These are phyloP conservation scores for Hypomontagnella monticulosa DNA, from an alignment of 495 filamentous ascomycete species.

Conservation along the genomic window DNA sequence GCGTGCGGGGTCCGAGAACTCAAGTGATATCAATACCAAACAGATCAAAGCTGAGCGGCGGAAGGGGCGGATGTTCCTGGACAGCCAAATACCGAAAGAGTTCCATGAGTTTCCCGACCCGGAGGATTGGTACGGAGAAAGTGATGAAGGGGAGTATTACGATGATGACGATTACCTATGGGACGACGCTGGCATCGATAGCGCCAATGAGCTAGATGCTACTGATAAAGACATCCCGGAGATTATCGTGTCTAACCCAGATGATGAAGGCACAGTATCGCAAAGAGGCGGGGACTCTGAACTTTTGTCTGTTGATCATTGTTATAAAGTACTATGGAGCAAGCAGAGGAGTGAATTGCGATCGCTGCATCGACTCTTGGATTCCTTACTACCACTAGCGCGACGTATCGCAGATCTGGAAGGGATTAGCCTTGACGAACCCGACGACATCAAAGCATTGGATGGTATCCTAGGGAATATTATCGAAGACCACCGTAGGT, in stretches of 20 bases:
- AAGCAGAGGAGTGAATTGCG: slow-evolving; percentile 17
- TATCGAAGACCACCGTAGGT: slow-evolving; percentile 27
- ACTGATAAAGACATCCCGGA: background rate
- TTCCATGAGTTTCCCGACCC: slow-evolving; percentile 33
- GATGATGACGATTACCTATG: slow-evolving; percentile 10
- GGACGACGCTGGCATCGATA: slow-evolving; percentile 34
- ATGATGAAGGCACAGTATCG: background rate
- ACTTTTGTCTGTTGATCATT: slow-evolving; percentile 6
- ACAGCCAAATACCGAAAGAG: background rate
- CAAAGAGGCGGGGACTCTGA: background rate
- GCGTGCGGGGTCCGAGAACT: background rate
- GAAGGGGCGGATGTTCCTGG: slow-evolving; percentile 26
- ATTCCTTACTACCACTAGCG: slow-evolving; percentile 24
- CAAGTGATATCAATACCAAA: too few species aligned
- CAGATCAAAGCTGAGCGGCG: slow-evolving; percentile 21
- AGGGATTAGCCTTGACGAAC: slow-evolving; percentile 20
- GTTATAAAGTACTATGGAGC: slow-evolving; percentile 22
- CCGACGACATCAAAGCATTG: slow-evolving; percentile 6
- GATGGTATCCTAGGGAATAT: slow-evolving; percentile 18
- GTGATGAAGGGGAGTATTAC: background rate
- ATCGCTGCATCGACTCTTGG: background rate
- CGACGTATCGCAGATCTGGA: slow-evolving; percentile 30
- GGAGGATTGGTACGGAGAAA: slow-evolving; percentile 5
- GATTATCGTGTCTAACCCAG: slow-evolving; percentile 9
- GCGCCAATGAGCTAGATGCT: background rate